phyloP scores from a whole-genome alignment of 1,284 basidiomycete genomes.

The Trametes versicolor region DNA sequence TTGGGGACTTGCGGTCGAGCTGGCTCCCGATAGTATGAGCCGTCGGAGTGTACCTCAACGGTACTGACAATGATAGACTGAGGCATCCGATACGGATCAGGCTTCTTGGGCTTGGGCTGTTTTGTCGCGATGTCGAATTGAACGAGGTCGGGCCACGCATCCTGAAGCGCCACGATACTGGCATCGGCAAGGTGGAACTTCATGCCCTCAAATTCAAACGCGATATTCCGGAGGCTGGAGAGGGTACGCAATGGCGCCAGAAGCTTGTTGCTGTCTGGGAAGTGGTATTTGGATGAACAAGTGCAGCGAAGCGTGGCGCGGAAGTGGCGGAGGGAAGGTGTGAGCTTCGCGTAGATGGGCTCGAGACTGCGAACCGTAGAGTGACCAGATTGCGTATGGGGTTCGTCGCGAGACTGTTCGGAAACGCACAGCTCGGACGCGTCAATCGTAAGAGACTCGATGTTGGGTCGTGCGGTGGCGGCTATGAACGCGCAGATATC shows the following conservation, averaged over 20 bases:
- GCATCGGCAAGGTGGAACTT: slow-evolving; percentile 5
- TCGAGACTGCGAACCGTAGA: not conserved
- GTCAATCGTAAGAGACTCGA: not conserved
- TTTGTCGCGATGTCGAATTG: slow-evolving; percentile 2
- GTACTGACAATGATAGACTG: too few relatives aligned
- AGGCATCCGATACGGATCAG: too few relatives aligned
- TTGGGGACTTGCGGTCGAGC: too few relatives aligned
- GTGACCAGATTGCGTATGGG: not conserved
- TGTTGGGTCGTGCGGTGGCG: not conserved
- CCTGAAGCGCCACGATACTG: not conserved
- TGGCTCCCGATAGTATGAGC: too few relatives aligned
- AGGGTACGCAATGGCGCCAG: not conserved
- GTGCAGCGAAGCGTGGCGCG: not conserved
- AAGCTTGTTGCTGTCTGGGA: not conserved
- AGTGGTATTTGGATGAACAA: not conserved
- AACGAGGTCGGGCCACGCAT: slow-evolving; percentile 22
- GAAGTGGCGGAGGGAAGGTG: slow-evolving; percentile 6
- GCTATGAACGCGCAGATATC: not conserved
- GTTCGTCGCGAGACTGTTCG: not conserved
- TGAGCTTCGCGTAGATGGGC: not conserved
- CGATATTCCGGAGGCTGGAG: not conserved
- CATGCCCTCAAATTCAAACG: not conserved
- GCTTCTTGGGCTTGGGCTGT: not conserved
- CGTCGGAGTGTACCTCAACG: too few relatives aligned
- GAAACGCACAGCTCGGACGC: not conserved